phyloP scores from a whole-genome alignment of 805 yeast species.

The Yarrowia keelungensis region DNA sequence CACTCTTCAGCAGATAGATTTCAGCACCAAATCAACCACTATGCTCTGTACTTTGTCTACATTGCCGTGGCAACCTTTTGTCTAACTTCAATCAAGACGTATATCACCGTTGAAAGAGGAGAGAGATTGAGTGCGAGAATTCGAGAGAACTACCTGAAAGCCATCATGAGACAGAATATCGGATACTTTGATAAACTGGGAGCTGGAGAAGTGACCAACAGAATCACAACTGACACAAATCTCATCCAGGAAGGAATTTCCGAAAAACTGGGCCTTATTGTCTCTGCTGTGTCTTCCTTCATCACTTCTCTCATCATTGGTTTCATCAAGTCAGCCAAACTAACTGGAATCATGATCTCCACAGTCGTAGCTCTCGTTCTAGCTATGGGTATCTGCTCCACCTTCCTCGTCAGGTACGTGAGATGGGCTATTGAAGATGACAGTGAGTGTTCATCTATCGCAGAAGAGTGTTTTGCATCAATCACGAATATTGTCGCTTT shows the following conservation, averaged over 20 bases:
- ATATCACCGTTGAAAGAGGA: slow-evolving; percentile 52
- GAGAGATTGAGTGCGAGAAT: slow-evolving; percentile 54
- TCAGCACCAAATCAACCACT: slow-evolving; percentile 49
- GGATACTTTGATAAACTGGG: slow-evolving; percentile 55
- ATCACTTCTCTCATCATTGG: slow-evolving; percentile 51
- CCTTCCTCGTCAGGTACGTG: slow-evolving; percentile 47
- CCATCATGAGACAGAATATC: slow-evolving; percentile 52
- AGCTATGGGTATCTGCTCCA: slow-evolving; percentile 48
- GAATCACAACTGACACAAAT: slow-evolving; percentile 54
- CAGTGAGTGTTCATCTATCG: slow-evolving; percentile 51
- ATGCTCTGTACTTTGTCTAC: slow-evolving; percentile 53
- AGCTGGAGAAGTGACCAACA: slow-evolving; percentile 54
- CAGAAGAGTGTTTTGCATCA: slow-evolving; percentile 53
- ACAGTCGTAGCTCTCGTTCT: slow-evolving; percentile 49
- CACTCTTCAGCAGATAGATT: slow-evolving; percentile 46
- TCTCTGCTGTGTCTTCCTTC: slow-evolving; percentile 52
- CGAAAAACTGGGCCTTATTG: slow-evolving; percentile 52
- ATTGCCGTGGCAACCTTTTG: slow-evolving; percentile 51
- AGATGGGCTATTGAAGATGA: slow-evolving; percentile 44
- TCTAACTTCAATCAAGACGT: slow-evolving; percentile 49
- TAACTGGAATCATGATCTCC: slow-evolving; percentile 50
- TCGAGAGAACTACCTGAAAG: slow-evolving; percentile 50
- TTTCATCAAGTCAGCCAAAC: slow-evolving; percentile 50
- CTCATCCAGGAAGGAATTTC: slow-evolving; percentile 54
- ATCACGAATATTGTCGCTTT: slow-evolving; percentile 54